Conservation (phyloP, 1,284 basidiomycete species). For the Leccinum holopus region DNA sequence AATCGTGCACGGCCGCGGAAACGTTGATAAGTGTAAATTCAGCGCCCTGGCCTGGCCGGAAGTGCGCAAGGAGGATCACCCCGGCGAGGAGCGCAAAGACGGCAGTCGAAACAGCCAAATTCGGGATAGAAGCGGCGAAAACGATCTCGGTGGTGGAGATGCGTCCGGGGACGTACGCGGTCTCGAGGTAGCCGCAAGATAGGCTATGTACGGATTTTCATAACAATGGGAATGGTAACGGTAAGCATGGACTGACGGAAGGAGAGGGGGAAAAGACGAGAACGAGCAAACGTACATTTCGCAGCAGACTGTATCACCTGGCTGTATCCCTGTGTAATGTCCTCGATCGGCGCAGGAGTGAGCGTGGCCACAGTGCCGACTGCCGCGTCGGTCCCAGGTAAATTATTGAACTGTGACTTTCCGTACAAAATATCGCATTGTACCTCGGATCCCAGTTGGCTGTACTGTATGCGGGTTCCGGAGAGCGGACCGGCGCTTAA, state of each 20-base stretch:
- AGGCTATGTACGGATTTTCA: constrained; percentile 9
- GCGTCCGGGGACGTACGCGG: constrained; percentile 30
- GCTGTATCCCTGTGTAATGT: constrained; percentile 24
- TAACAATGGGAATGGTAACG: not conserved
- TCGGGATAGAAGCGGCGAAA: constrained; percentile 28
- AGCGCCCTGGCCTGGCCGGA: constrained; percentile 21
- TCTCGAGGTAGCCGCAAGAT: constrained; percentile 25
- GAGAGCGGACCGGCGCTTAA: not conserved
- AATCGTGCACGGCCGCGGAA: constrained; percentile 25
- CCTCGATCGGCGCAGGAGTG: constrained; percentile 6
- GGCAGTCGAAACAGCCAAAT: constrained; percentile 22
- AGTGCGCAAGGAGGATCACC: constrained; percentile 22
- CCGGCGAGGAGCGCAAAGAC: constrained; percentile 23
- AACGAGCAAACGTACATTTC: constrained; percentile 19
- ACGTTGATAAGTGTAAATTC: constrained; percentile 31
- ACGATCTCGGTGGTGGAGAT: constrained; percentile 23
- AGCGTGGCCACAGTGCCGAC: constrained; percentile 4
- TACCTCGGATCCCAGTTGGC: constrained; percentile 16
- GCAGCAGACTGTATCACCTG: constrained; percentile 22
- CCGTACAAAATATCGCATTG: constrained; percentile 24
- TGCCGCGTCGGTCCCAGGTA: not conserved
- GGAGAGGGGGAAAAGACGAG: not conserved
- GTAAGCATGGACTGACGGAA: not conserved
- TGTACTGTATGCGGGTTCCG: not conserved
- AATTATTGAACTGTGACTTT: constrained; percentile 8